Base-by-base conservation (phyloP, 2,329 filamentous ascomycete genomes). In the Pseudogymnoascus sp. region DNA sequence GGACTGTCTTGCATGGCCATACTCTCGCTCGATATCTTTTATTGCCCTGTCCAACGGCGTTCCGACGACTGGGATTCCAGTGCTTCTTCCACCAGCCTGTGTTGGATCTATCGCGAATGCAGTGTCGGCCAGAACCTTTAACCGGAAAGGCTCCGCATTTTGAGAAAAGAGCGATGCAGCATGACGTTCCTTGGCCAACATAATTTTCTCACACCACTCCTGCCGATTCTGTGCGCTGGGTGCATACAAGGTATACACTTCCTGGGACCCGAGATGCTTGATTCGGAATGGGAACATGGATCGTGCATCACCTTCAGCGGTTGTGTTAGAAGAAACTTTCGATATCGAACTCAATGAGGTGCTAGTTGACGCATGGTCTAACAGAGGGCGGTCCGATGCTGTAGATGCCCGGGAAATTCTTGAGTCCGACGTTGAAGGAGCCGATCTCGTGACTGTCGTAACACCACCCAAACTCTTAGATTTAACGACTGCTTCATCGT, bases 1-100 rank as follows among this genome's bases (percentile, higher is more conserved):
- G 2, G 84, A 80, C 10, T 93, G 90, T 4, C 89, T 83, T 33
- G 85, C 84, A 2, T 84, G 77, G 1, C 89, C 90, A 73, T 91
- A 92, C 16, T 86, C 82, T 68, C 86, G 83, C 75, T 98, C 95
- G 50, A 97, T 87, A 65, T 97, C 93, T 65, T 89, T 84, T 65
- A 99, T 93, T 4, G 96, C 90, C 64, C 93, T 84, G 74, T 98
- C 92, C 14, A 99, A 81, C 1, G 95, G 96, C 0, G 96, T 99
- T 4, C 91, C 93, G 69, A 88, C 88, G 72, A 99, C 95, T 7
- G 89, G 84, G 19, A 96, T 89, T 63, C 85, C 80, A 14, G 79
- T 77, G 50, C 81, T 85, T 73, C 84, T 88, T 11, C 85, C 82
- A 40, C 84, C 79, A 56, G 81, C 78, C 2, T 84, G 82, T 62